A percentile compares a stretch with the other conserved stretches of the same genome.
These are phyloP conservation scores for Neurospora tetraspora DNA, from an alignment of 495 filamentous ascomycete genomes.

Conservation along the genomic window DNA sequence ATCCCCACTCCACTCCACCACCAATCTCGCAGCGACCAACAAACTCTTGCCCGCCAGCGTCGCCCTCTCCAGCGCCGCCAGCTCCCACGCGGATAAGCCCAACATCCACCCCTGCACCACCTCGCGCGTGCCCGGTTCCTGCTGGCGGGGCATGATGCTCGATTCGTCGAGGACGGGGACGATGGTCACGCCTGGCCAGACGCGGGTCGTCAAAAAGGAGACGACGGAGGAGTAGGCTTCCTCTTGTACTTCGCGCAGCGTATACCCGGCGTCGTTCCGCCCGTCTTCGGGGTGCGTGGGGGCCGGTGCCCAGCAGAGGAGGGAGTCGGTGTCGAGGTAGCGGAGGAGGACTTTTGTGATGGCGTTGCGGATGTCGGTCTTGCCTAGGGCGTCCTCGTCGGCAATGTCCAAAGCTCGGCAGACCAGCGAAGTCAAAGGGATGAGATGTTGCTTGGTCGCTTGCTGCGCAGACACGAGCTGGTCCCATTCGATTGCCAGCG, in stretches of 20 bases:
- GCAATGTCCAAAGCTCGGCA: slow-evolving; percentile 72
- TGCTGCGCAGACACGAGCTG: slow-evolving; percentile 67
- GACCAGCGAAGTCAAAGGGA: slow-evolving; percentile 79
- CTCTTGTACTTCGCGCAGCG: slow-evolving; percentile 64
- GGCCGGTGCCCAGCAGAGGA: slow-evolving; percentile 82
- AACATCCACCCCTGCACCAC: slow-evolving; percentile 72
- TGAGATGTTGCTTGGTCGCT: slow-evolving; percentile 66
- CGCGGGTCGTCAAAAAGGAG: slow-evolving; percentile 51
- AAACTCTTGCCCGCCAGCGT: slow-evolving; percentile 80
- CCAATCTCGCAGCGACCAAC: slow-evolving; percentile 60
- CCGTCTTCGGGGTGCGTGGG: slow-evolving; percentile 15
- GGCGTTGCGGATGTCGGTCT: slow-evolving; percentile 34
- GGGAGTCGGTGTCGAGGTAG: slow-evolving; percentile 84
- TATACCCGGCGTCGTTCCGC: slow-evolving; percentile 28
- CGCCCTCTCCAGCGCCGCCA: slow-evolving; percentile 77
- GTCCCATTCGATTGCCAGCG: slow-evolving; percentile 90
- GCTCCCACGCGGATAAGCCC: slow-evolving; percentile 60
- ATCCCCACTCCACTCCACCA: slow-evolving; percentile 83
- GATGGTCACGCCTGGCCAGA: slow-evolving; percentile 84
- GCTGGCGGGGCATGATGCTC: slow-evolving; percentile 59
- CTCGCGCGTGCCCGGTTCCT: slow-evolving; percentile 61
- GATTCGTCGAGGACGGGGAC: slow-evolving; percentile 61
- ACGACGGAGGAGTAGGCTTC: slow-evolving; percentile 57
- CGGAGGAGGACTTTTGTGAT: slow-evolving; percentile 62
- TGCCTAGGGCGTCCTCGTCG: slow-evolving; percentile 41